Evolutionary conservation across 306 rosid species (phyloP), one percentile per base, ranked within the genome.

Genomic region (Acacia acuminata): DNA sequence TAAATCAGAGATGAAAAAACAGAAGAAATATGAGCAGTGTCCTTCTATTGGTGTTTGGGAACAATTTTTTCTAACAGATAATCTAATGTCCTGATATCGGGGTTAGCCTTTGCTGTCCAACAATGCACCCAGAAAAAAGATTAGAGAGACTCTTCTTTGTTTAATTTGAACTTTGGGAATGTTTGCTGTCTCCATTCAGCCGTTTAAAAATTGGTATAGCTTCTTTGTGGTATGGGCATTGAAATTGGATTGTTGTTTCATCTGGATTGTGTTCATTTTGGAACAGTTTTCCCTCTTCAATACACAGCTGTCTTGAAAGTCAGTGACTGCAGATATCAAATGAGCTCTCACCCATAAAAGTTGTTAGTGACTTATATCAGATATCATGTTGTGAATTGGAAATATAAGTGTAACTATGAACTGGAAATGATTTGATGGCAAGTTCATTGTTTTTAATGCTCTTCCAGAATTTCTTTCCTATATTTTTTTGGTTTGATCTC

Each of bases 121-220:
- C 90, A 88, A 83, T 94, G 82, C 87, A 94, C 98, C 94, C 92
- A 92, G 91, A 91, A 91, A 34, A 34, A 34, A 79, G 97, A 96
- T 71, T 91, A 87, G 82, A 38, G 64, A 20, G 53, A 70, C 36
- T 38, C 40, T 66, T 51, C 51, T 27, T 66, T 19, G 68, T 47
- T 84, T 75, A 53, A 22, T 38, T 68, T 64, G 77, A 43, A 73
- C 79, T 80, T 75, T 25, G n/a, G 68, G 61, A 81, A 83, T 84
- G 80, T 43, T 70, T 69, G 75, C 67, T 73, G 63, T 83, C 75
- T 60, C 69, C 72, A 79, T 65, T 36, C 43, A 61, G 75, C 63
- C 80, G 67, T 79, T 77, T 82, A 30, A 84, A 75, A 75, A 70
- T 65, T 81, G 73, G 40, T 66, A 78, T 87, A 69, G 75, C 81